Evolutionary conservation across 495 filamentous ascomycete genomes (phyloP).

Genomic region (Trichoderma erinaceum): DNA sequence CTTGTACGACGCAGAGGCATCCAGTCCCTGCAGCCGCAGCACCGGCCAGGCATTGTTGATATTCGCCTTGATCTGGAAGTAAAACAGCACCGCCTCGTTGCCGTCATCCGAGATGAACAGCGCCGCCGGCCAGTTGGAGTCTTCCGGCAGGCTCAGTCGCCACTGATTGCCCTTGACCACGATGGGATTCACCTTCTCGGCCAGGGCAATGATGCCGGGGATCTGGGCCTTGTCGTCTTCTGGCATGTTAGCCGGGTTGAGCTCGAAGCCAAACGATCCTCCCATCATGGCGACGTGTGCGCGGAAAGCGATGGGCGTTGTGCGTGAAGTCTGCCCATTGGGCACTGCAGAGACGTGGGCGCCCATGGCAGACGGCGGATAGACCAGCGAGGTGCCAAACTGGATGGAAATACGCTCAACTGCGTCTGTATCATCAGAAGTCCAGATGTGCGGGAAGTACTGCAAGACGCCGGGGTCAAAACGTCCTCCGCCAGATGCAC

Average conservation of each 20-base stretch:
- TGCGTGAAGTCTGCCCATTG: constrained; percentile 45
- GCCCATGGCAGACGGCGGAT: constrained; percentile 52
- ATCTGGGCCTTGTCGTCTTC: constrained; percentile 40
- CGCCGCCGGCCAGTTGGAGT: constrained; percentile 50
- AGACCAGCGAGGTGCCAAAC: constrained; percentile 47
- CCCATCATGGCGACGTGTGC: constrained; percentile 54
- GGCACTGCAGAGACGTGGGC: constrained; percentile 50
- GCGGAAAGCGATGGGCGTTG: constrained; percentile 43
- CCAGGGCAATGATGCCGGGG: constrained; percentile 39
- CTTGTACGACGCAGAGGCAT: constrained; percentile 37
- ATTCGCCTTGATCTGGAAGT: constrained; percentile 40
- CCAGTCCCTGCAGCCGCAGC: constrained; percentile 42
- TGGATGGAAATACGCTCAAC: constrained; percentile 49
- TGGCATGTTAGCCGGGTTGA: constrained; percentile 39
- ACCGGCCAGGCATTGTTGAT: constrained; percentile 41
- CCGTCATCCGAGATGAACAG: constrained; percentile 44
- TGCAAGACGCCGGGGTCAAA: constrained; percentile 51
- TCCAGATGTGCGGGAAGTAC: constrained; percentile 55
- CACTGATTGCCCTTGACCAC: constrained; percentile 46
- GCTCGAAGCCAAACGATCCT: constrained; percentile 50
- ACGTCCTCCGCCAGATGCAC: constrained; percentile 49
- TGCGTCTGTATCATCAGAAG: constrained; percentile 51
- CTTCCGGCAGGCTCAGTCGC: constrained; percentile 45
- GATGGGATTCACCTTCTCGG: constrained; percentile 46
- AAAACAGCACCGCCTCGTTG: constrained; percentile 41